Evolutionary conservation across 176 grass and related monocot genomes (phyloP), one percentile per base, ranked within the genome.

Genomic region (Rhipidocladum racemiflorum): DNA sequence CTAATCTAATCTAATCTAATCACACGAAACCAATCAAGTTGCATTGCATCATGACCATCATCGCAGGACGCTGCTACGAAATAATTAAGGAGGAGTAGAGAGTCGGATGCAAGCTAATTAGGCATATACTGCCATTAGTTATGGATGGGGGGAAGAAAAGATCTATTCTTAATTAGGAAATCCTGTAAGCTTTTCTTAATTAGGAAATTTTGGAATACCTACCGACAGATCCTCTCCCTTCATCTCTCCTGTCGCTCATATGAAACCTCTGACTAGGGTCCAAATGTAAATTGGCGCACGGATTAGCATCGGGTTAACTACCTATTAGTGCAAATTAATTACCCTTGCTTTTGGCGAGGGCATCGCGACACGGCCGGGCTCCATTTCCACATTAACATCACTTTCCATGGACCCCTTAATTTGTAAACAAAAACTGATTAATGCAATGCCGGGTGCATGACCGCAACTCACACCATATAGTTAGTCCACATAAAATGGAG

Each of bases 311-410:
- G 34, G 24, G 30, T 60, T 62, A 51, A 55, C 56, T 45, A 60
- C 16, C 29, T 68, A 10, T 13, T 36, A 24, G 38, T 78, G 57
- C 24, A 54, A 30, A 53, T 70, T 77, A 63, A n/a, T n/a, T n/a
- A n/a, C n/a, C 80, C 42, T 36, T 48, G 46, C 4, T 39, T 78
- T 84, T 68, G 61, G 75, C 4, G 18, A 68, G 15, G 59, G 62
- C 70, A 85, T 60, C 55, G 45, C 87, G 75, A 3, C 51, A 60
- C 42, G 65, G 28, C 46, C 20, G 50, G 82, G 74, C 77, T 69
- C 82, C 82, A 76, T 85, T 85, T 85, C 64, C 83, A 85, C 78
- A 8, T 54, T 72, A 35, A 46, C 83, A 65, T 89, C 83, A 6
- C 83, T 89, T 49, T 89, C 83, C 76, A 40, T 48, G 81, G 15